A percentile compares a stretch with the other conserved stretches of the same genome.
phyloP scores from a whole-genome alignment of 768 basidiomycete species.

The Collybia mongolica region DNA sequence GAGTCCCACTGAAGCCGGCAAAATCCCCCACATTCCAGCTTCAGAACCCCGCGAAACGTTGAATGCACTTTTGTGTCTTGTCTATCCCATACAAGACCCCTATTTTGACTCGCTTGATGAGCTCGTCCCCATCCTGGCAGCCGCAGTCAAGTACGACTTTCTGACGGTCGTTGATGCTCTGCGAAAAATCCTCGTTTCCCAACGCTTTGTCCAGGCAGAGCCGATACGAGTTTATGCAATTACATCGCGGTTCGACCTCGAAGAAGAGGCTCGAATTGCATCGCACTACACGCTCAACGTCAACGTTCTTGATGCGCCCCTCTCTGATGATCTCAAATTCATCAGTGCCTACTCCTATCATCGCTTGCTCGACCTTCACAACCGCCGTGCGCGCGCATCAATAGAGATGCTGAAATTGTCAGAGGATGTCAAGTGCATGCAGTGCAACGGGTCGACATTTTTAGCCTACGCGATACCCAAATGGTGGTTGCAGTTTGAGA shows the following conservation, averaged over 20 bases:
- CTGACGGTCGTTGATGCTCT: conserved; percentile 41
- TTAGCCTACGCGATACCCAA: conserved; percentile 50
- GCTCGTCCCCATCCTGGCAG: conserved; percentile 46
- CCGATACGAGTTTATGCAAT: conserved; percentile 71
- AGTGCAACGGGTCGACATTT: conserved; percentile 55
- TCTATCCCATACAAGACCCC: conserved; percentile 65
- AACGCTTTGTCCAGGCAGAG: conserved; percentile 41
- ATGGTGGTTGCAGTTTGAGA: conserved; percentile 70
- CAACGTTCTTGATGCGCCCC: conserved; percentile 54
- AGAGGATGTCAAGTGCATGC: conserved; percentile 59
- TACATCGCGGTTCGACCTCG: conserved; percentile 62
- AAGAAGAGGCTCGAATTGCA: conserved; percentile 60
- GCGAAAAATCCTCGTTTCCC: conserved; percentile 50
- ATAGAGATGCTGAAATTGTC: conserved; percentile 43
- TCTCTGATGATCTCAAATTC: conserved; percentile 60
- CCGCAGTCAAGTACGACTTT: conserved; percentile 68
- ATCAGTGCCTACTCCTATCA: conserved; percentile 72
- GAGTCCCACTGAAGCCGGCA: conserved; percentile 13
- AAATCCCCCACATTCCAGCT: conserved; percentile 50
- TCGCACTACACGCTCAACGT: conserved; percentile 55
- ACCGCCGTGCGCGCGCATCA: conserved; percentile 48
- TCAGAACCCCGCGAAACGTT: conserved; percentile 48
- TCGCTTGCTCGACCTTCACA: conserved; percentile 60
- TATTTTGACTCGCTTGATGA: conserved; percentile 49
- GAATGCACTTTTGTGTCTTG: conserved; percentile 51